phyloP scores from a whole-genome alignment of 2,329 filamentous ascomycete genomes.

The Penicillium carneum region DNA sequence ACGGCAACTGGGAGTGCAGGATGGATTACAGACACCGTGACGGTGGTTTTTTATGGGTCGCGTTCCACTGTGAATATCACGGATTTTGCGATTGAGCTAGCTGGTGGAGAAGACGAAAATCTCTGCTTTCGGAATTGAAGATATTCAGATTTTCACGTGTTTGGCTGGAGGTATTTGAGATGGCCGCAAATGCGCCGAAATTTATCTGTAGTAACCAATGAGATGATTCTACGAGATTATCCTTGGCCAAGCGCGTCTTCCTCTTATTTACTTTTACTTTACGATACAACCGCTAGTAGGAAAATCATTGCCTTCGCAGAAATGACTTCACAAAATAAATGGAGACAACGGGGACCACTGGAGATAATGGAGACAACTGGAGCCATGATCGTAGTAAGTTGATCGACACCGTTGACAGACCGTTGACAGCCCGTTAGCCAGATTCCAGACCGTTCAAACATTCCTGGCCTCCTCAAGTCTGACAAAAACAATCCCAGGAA shows the following conservation, averaged over 20 bases:
- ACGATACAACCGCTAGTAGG: neutral
- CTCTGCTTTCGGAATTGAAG: slow-evolving; percentile 10
- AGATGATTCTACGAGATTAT: slow-evolving; percentile 1
- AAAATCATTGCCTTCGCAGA: slow-evolving; percentile 6
- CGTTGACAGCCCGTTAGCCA: too few relatives aligned
- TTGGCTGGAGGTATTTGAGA: neutral
- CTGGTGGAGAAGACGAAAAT: slow-evolving; percentile 1
- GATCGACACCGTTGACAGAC: slow-evolving; percentile 26
- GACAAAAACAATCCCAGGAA: slow-evolving; percentile 19
- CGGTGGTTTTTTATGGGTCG: neutral
- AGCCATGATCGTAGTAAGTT: slow-evolving; percentile 13
- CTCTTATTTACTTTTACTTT: neutral
- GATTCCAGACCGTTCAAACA: slow-evolving; percentile 30
- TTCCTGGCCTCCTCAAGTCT: slow-evolving; percentile 23
- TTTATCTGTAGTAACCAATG: slow-evolving; percentile 7
- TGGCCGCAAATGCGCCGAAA: neutral
- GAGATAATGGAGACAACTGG: slow-evolving; percentile 12
- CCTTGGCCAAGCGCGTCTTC: neutral
- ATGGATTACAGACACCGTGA: slow-evolving; percentile 1
- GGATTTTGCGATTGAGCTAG: neutral
- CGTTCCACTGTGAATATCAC: neutral
- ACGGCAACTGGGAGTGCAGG: slow-evolving; percentile 16
- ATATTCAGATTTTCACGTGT: slow-evolving; percentile 21
- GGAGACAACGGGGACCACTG: slow-evolving; percentile 12
- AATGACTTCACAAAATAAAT: slow-evolving; percentile 5